Conservation (phyloP, 176 grass and related monocot genomes). For the Puya raimondii region DNA sequence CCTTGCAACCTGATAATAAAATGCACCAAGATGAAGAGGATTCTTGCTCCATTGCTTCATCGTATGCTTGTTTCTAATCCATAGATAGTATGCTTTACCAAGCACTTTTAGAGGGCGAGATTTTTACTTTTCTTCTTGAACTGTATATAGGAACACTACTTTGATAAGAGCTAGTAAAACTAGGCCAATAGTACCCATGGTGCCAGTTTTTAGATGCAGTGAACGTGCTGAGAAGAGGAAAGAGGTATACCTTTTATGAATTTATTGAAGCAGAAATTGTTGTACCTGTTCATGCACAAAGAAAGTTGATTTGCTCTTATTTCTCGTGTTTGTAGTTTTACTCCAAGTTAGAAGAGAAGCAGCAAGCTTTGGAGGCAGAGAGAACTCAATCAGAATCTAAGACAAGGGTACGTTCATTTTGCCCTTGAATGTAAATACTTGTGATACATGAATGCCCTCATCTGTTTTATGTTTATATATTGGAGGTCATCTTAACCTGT, state of each 20-base stretch:
- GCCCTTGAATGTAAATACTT: too few relatives aligned
- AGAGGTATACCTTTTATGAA: slow-evolving; percentile 23
- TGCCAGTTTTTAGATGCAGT: slow-evolving; percentile 35
- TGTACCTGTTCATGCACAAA: background rate
- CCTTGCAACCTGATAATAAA: slow-evolving; percentile 32
- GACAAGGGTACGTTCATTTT: slow-evolving; percentile 19
- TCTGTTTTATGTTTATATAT: background rate
- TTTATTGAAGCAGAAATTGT: background rate
- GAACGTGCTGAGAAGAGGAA: slow-evolving; percentile 46
- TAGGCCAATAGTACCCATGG: slow-evolving; percentile 22
- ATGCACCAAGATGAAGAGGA: slow-evolving; percentile 29
- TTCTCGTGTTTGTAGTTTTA: slow-evolving; percentile 28
- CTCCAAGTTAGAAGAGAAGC: slow-evolving; percentile 41
- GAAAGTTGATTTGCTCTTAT: background rate
- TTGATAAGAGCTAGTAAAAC: slow-evolving; percentile 22
- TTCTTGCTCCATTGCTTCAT: slow-evolving; percentile 31
- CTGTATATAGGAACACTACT: slow-evolving; percentile 23
- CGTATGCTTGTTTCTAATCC: slow-evolving; percentile 23
- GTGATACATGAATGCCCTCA: background rate
- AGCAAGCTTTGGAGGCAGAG: slow-evolving; percentile 44
- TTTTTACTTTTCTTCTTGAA: slow-evolving; percentile 11
- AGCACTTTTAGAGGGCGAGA: background rate
- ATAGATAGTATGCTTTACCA: background rate
- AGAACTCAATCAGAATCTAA: slow-evolving; percentile 37
- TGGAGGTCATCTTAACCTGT: background rate